Percentiles rank a stretch among this genome's conserved stretches.
These are phyloP conservation scores for Puccinia horiana DNA, from an alignment of 1,284 basidiomycete genomes.

Conservation along the genomic window DNA sequence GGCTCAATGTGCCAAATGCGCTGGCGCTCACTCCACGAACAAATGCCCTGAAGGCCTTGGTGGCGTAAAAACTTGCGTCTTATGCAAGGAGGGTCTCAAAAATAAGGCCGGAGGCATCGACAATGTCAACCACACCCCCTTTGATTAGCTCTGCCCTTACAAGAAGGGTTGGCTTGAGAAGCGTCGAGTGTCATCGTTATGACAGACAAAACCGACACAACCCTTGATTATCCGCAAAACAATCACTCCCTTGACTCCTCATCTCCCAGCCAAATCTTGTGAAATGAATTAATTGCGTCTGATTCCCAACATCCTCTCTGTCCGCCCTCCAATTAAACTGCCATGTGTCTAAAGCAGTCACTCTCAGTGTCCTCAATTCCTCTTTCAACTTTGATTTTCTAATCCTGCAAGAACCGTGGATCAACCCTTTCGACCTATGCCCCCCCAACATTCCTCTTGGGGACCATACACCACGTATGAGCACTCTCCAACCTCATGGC, in stretches of 20 bases:
- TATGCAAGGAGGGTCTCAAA: not conserved
- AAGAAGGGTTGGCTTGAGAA: too few species aligned
- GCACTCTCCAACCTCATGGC: too few species aligned
- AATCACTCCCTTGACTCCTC: too few species aligned
- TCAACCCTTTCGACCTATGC: not conserved
- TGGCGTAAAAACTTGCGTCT: not conserved
- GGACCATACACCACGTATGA: too few species aligned
- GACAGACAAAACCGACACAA: too few species aligned
- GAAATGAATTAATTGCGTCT: not conserved
- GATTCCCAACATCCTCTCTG: too few species aligned
- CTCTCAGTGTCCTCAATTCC: not conserved
- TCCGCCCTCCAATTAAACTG: not conserved
- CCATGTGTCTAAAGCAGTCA: not conserved
- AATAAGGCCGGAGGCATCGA: not conserved
- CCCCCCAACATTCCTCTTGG: too few species aligned
- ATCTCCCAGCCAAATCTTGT: too few species aligned
- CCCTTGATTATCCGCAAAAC: too few species aligned
- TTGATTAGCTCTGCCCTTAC: too few species aligned
- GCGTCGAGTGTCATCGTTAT: too few species aligned
- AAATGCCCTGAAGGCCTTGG: not conserved
- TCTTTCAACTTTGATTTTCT: not conserved
- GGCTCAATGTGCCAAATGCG: constrained; percentile 13
- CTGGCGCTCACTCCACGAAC: not conserved
- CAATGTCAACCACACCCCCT: not conserved
- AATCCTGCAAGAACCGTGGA: not conserved